Conservation (phyloP, 1,139 yeast species). For the Blastobotrys persicus region DNA sequence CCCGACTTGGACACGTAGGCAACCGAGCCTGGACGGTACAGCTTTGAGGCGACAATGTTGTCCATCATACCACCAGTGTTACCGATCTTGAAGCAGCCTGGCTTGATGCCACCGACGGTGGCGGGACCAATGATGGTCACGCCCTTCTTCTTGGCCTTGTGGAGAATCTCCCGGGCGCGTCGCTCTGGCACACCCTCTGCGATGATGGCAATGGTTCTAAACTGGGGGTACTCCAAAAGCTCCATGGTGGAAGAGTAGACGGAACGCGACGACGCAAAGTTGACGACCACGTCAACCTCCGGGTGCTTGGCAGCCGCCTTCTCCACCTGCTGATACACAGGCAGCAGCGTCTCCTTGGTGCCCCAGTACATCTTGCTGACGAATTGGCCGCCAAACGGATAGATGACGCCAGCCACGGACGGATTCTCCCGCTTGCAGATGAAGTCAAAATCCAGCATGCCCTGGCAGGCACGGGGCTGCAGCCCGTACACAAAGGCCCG, state of each 20-base stretch:
- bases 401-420: slow-evolving; percentile 49
- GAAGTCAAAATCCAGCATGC: slow-evolving; percentile 49
- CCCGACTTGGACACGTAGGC: slow-evolving; percentile 50
- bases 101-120: slow-evolving; percentile 50
- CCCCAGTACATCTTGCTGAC: slow-evolving; percentile 51
- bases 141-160: slow-evolving; percentile 45
- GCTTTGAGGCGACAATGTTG: slow-evolving; percentile 48
- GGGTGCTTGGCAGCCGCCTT: slow-evolving; percentile 46
- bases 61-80: slow-evolving; percentile 54
- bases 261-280: slow-evolving; percentile 48
- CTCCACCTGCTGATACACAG: slow-evolving; percentile 45
- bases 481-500: slow-evolving; percentile 45
- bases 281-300: slow-evolving; percentile 48
- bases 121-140: slow-evolving; percentile 50
- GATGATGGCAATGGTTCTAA: slow-evolving; percentile 47
- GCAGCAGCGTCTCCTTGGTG: slow-evolving; percentile 46
- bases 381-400: slow-evolving; percentile 48
- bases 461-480: slow-evolving; percentile 49
- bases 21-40: slow-evolving; percentile 48
- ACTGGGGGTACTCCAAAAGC: slow-evolving; percentile 46
- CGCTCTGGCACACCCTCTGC: slow-evolving; percentile 52
- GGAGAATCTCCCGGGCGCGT: slow-evolving; percentile 47
- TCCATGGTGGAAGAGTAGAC: slow-evolving; percentile 49
- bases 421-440: slow-evolving; percentile 47
- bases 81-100: slow-evolving; percentile 50